These are phyloP conservation scores for Fusarium guadeloupense DNA, from an alignment of 2,329 filamentous ascomycete genomes.

Conservation along the genomic window DNA sequence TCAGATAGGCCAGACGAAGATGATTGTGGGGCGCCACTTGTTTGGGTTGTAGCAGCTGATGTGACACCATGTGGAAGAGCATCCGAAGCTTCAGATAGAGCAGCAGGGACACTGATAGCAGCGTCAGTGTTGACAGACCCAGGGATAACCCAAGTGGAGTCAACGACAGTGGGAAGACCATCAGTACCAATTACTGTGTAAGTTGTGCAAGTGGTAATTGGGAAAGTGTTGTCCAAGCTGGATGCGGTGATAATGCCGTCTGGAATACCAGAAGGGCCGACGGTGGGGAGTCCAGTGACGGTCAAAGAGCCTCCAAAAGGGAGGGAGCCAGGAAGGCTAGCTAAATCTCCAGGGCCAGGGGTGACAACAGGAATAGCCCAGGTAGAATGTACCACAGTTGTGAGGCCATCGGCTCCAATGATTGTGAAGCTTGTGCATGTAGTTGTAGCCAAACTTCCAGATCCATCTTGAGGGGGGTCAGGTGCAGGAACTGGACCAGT, in stretches of 20 bases:
- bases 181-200: conserved; percentile 43
- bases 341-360: conserved; percentile 5
- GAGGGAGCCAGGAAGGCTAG: conserved; percentile 5
- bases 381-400: conserved; percentile 34
- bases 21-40: conserved; percentile 8
- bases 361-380: conserved; percentile 27
- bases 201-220: conserved; percentile 43
- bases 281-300: conserved; percentile 13
- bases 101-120: conserved; percentile 8
- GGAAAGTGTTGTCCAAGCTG: not conserved
- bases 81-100: conserved; percentile 25
- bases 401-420: conserved; percentile 35
- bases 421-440: conserved; percentile 37
- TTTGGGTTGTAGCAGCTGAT: conserved; percentile 16
- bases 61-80: conserved; percentile 26
- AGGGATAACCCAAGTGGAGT: conserved; percentile 47
- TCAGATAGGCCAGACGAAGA: conserved; percentile 7
- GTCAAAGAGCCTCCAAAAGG: conserved; percentile 8
- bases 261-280: conserved; percentile 5
- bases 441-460: conserved; percentile 12
- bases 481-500: conserved; percentile 13
- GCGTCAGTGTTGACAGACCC: conserved; percentile 36
- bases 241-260: not conserved
- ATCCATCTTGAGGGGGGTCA: conserved; percentile 20
- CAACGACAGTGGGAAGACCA: conserved; percentile 44